These are phyloP conservation scores for Mayamaea pseudoterrestris DNA, from an alignment of 108 stramenopile genomes.

Conservation along the genomic window DNA sequence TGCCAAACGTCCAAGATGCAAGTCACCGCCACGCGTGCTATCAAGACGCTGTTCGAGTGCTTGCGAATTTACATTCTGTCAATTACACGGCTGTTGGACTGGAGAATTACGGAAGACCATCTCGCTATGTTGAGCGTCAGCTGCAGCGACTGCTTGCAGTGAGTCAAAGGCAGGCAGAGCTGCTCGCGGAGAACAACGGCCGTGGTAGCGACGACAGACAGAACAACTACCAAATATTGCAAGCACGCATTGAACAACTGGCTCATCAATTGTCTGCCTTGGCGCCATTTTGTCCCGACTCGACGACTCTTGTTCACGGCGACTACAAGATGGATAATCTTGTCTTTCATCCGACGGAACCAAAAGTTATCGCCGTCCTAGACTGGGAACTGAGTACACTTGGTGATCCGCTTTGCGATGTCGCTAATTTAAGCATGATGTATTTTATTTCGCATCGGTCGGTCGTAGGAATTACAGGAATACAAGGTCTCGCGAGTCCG, in stretches of 20 bases:
- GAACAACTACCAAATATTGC: background rate
- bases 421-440: constrained; percentile 89
- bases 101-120: constrained; percentile 51
- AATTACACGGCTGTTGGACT: constrained; percentile 47
- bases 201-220: constrained; percentile 11
- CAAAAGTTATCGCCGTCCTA: constrained; percentile 83
- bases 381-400: constrained; percentile 96
- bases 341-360: constrained; percentile 81
- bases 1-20: constrained; percentile 36
- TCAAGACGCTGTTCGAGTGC: constrained; percentile 50
- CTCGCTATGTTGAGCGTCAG: constrained; percentile 63
- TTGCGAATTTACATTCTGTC: constrained; percentile 54
- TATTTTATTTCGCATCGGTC: constrained; percentile 55
- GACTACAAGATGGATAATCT: constrained; percentile 97
- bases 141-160: constrained; percentile 59
- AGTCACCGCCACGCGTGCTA: constrained; percentile 55
- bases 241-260: constrained; percentile 31
- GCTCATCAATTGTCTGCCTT: constrained; percentile 24
- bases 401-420: constrained; percentile 85
- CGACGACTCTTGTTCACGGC: constrained; percentile 74
- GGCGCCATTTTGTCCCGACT: constrained; percentile 39
- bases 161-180: constrained; percentile 47
- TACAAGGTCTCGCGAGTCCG: constrained; percentile 7
- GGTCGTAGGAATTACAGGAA: constrained; percentile 49
- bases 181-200: constrained; percentile 10